These are phyloP conservation scores for Lycium barbarum DNA, from an alignment of 257 asterid genomes.

Conservation along the genomic window DNA sequence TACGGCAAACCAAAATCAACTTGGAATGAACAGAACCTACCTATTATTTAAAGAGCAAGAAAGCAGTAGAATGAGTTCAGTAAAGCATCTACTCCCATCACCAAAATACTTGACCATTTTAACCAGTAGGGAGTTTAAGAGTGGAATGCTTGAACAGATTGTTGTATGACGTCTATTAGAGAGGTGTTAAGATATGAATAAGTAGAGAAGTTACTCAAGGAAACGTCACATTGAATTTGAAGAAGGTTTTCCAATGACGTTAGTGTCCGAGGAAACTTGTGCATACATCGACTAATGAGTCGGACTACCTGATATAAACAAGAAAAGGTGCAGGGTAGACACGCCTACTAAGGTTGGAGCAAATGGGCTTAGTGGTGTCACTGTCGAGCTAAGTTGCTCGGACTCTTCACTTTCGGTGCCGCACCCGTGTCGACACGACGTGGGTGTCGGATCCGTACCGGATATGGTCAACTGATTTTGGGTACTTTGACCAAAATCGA, in stretches of 20 bases:
- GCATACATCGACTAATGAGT: not conserved
- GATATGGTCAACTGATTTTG: too few relatives aligned
- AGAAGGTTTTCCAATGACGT: not conserved
- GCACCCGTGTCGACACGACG: too few relatives aligned
- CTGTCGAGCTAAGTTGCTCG: not conserved
- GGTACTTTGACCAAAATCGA: too few relatives aligned
- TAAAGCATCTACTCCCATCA: not conserved
- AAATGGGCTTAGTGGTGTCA: not conserved
- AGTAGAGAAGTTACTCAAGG: too few relatives aligned
- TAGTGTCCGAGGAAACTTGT: not conserved
- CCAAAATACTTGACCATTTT: not conserved
- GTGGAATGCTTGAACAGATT: constrained; percentile 1
- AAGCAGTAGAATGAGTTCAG: not conserved
- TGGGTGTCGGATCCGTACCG: too few relatives aligned
- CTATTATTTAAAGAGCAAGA: constrained; percentile 14
- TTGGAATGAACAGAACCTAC: not conserved
- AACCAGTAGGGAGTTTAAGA: not conserved
- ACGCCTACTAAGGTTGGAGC: not conserved
- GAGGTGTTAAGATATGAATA: too few relatives aligned
- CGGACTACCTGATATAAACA: not conserved
- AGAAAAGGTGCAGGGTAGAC: constrained; percentile 16
- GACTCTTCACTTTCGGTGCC: too few relatives aligned
- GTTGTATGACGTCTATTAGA: not conserved
- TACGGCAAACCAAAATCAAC: not conserved
- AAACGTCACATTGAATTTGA: not conserved